Base-by-base conservation (phyloP, 208 protist species). In the Wallacemonas sp. region DNA sequence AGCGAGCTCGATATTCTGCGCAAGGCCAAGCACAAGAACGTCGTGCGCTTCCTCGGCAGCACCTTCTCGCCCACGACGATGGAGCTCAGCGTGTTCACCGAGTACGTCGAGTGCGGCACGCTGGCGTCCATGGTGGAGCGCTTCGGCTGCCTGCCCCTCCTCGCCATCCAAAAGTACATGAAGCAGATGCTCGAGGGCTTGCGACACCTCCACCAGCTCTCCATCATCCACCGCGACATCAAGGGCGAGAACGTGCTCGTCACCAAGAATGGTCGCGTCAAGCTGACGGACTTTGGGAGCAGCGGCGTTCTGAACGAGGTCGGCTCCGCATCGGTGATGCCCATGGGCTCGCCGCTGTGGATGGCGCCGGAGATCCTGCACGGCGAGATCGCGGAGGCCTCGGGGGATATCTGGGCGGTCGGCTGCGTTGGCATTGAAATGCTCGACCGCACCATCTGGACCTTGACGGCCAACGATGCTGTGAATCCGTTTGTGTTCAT, bases 351-450 rank as follows among this genome's bases (percentile, higher is more conserved):
- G 2, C 87, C 87, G 32, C 52, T 76, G 18, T 95, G 74, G 67
- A 97, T 95, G 84, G 75, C 89, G 10, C 92, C 92, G 0, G 92
- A 97, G 72, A 67, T 86, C 25, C 82, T 89, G 42, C 68, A 84
- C 49, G 2, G 62, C 65, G 28, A 52, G 23, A 22, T 72, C 57
- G 3, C 25, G 31, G 22, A 57, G 44, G 33, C 68, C 5, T 68
- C 81, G 18, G 77, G 65, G 2, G 90, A 95, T 61, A 81, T 95
- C 3, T 93, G 90, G 90, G 75, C 80, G 2, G 26, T 95, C 2
- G 90, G 90, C 25, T 95, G 90, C 45, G 78, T 89, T 7, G 84
- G 88, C 2, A 88, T 93, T 59, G 87, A 93, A 61, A 91, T 93
- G 84, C 61, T 92, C 38, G 61, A 87, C 66, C 77, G 88, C 4